Conservation (phyloP, 148 eudicot genomes). For the Chenopodium album region DNA sequence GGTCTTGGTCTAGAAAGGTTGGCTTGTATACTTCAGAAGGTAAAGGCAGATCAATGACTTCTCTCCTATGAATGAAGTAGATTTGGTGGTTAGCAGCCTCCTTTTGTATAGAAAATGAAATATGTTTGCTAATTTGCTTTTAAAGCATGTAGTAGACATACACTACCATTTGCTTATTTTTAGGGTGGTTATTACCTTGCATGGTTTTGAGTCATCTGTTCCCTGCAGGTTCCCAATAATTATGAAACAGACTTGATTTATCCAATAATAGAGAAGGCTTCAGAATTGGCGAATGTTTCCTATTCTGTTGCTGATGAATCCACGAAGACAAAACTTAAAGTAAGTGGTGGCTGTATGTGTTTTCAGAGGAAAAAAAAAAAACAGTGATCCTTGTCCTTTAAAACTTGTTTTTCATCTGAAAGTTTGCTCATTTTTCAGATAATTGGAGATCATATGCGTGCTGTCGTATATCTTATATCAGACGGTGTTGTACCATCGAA, state of each 20-base stretch:
- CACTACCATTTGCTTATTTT: not conserved
- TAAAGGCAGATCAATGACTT: conserved; percentile 22
- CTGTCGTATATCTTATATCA: conserved; percentile 87
- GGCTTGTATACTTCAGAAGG: conserved; percentile 97
- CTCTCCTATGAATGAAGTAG: not conserved
- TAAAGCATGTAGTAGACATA: not conserved
- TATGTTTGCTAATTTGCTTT: not conserved
- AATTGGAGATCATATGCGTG: conserved; percentile 96
- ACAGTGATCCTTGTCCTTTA: not conserved
- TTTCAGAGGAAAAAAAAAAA: not conserved
- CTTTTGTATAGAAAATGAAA: conserved; percentile 1
- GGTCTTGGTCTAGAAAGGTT: conserved; percentile 94
- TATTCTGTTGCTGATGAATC: conserved; percentile 69
- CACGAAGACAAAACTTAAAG: conserved; percentile 78
- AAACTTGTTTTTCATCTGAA: not conserved
- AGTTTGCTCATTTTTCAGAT: conserved; percentile 43
- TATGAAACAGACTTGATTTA: conserved; percentile 90
- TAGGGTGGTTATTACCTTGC: not conserved
- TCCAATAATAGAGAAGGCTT: conserved; percentile 85
- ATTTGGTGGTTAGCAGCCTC: conserved; percentile 7
- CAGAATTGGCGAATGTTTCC: conserved; percentile 75
- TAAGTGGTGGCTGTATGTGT: conserved; percentile 30
- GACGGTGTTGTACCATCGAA: conserved; percentile 93
- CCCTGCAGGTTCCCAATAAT: conserved; percentile 88
- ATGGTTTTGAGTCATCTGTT: conserved; percentile 20